Evolutionary conservation across 2,329 filamentous ascomycete genomes (phyloP).

Genomic region (Botrytis byssoidea): DNA sequence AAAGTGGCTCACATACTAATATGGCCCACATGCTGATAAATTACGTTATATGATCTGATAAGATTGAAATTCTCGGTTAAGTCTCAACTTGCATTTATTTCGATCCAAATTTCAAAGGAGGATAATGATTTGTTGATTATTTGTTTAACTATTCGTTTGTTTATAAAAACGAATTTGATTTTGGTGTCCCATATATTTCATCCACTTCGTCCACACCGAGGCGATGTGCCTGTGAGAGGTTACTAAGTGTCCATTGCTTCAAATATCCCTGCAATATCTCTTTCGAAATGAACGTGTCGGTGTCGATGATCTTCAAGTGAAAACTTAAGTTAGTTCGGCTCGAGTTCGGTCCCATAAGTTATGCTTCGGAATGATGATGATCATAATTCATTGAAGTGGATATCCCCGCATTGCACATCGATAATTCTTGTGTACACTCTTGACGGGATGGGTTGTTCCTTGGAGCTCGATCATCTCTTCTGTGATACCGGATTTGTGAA

Average conservation of each 20-base stretch:
- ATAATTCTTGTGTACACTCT: background rate
- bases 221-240: background rate
- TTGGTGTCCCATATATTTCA: background rate
- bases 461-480: background rate
- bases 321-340: background rate
- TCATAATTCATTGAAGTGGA: background rate
- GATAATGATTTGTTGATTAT: background rate
- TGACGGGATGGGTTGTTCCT: background rate
- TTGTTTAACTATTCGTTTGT: background rate
- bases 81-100: background rate
- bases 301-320: background rate
- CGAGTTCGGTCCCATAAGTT: background rate
- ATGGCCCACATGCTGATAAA: no score
- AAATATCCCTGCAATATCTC: background rate
- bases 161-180: background rate
- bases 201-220: background rate
- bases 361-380: background rate
- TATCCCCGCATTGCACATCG: background rate
- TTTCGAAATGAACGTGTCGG: background rate
- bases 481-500: background rate
- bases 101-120: background rate
- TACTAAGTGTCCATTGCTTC: background rate
- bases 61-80: background rate
- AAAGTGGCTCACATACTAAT: no score
- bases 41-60: background rate